A percentile compares a stretch with the other conserved stretches of the same genome.
phyloP scores from a whole-genome alignment of 2,329 filamentous ascomycete species.

The Colletotrichum tanaceti region DNA sequence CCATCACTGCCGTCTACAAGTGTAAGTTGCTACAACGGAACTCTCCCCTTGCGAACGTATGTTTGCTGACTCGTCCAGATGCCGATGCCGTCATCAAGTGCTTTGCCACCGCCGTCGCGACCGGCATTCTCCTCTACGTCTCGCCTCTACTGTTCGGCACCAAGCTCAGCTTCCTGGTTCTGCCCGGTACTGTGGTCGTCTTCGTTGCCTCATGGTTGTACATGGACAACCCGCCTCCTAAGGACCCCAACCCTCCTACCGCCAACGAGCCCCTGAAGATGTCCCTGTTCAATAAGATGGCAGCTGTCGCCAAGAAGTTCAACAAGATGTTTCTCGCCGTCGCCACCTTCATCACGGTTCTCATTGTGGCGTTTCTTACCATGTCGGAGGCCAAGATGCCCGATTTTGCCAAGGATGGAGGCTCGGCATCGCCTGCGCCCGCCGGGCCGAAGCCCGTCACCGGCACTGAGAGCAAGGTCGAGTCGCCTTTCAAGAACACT shows the following conservation, averaged over 20 bases:
- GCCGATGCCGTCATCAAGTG: slow-evolving; percentile 51
- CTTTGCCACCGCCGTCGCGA: slow-evolving; percentile 49
- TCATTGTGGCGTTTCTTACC: slow-evolving; percentile 42
- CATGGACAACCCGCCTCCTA: slow-evolving; percentile 46
- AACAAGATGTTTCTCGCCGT: slow-evolving; percentile 37
- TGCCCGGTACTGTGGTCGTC: slow-evolving; percentile 47
- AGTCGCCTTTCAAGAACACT: slow-evolving; percentile 47
- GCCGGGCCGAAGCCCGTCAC: slow-evolving; percentile 26
- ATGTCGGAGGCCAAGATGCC: slow-evolving; percentile 41
- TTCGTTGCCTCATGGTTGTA: slow-evolving; percentile 49
- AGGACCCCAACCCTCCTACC: slow-evolving; percentile 36
- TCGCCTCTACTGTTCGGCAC: slow-evolving; percentile 48
- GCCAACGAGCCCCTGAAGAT: slow-evolving; percentile 35
- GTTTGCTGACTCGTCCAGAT: slow-evolving; percentile 42
- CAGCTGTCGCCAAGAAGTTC: slow-evolving; percentile 38
- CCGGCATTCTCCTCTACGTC: slow-evolving; percentile 48
- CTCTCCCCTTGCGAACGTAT: background rate
- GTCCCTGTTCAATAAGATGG: slow-evolving; percentile 35
- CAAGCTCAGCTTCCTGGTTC: slow-evolving; percentile 45
- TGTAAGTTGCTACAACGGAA: slow-evolving; percentile 42
- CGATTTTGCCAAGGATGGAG: slow-evolving; percentile 37
- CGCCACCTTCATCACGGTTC: slow-evolving; percentile 39
- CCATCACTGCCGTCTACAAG: slow-evolving; percentile 51
- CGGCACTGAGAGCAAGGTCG: slow-evolving; percentile 32
- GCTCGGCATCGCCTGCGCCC: background rate